Base-by-base conservation (phyloP, 352 stramenopile species). In the Phytopythium delawarense region DNA sequence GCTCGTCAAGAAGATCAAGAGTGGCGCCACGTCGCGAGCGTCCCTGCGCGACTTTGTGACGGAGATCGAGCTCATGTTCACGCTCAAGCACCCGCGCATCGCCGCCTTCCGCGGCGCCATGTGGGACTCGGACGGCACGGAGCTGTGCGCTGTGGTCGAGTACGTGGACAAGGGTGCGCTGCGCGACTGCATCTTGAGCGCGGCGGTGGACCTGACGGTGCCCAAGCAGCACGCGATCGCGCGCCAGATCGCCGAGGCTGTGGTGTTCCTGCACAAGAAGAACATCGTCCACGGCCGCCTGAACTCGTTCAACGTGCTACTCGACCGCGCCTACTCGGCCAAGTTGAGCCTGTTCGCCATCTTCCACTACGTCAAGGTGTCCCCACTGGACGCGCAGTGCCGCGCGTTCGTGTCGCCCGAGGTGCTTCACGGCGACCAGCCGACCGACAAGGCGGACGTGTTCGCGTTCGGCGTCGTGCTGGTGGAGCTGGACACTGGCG, bases 1-100 rank as follows among this genome's bases (percentile, higher is more conserved):
- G 44, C 67, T 88, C 46, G 74, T 92, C 58, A 92, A 92, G 72
- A 89, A 89, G 64, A 92, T 92, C 66, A 92, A 92, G 67, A 81
- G 69, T 54, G 84, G 84, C 62, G 81, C 83, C 7, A 74, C 82
- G 49, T 85, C 79, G 34, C 84, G 87, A 25, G 64, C 75, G 1
- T 62, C 89, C 21, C 67, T 91, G 57, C 83, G 79, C 32, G 83
- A 88, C 65, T 91, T 89, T 59, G 79, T 92, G 32, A 87, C 83
- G n/a, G 83, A 92, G 62, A 87, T 92, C 42, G 81, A 89, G 72
- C 74, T 87, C 48, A 92, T 92, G 72, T 76, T 84, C 37, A 71
- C 78, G 58, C 75, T 91, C 30, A 75, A 86, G 46, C 79, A 92
- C 51, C 67, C 81, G 25, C 76, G 78, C 4, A 89, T 92, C 57